Base-by-base conservation (phyloP, 805 yeast species). In the Candida ascalaphidarum region DNA sequence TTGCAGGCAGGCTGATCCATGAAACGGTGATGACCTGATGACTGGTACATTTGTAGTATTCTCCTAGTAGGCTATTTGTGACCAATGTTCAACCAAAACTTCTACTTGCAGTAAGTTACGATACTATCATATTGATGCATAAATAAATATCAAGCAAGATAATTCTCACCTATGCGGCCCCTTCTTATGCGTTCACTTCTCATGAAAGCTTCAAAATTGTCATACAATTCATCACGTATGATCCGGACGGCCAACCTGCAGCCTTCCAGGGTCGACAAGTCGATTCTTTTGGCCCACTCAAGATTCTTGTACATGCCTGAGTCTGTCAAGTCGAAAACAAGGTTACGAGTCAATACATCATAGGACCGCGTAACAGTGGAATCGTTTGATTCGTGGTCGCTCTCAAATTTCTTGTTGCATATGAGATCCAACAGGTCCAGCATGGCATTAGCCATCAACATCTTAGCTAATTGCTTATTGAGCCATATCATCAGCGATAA, bases 231-330 rank as follows among this genome's bases (percentile, higher is more conserved):
- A 36, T 52, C 54, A 19, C 50, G 46, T 11, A 62, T 37, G 7
- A 63, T 56, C 19, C 50, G 45, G 18, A 42, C 31, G 14, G 40
- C 25, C 6, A 36, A 23, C 17, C 16, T 20, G 24, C 36, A 33
- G 20, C 46, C 46, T 5, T 14, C 15, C 10, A 14, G 26, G 7
- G 37, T 27, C 10, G 21, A 19, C 18, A 35, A 17, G 19, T 41
- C 34, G 27, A 41, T 40, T 3, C 4, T 4, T 4, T 14, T 28
- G 2, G 51, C 53, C 31, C 77, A 71, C 12, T 47, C 58, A n/a
- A 65, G 48, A 18, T 54, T 50, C 33, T 61, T 58, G 20, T 52
- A 49, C 74, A 71, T 68, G 0, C 78, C 78, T 1, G 77, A 69
- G 14, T 54, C 46, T 4, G 61, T 44, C 11, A 76, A 60, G 26